Percentiles rank a stretch among this genome's conserved stretches.
Evolutionary conservation across 2,329 filamentous ascomycete species (phyloP).

Genomic region (Clarireedia sp.): DNA sequence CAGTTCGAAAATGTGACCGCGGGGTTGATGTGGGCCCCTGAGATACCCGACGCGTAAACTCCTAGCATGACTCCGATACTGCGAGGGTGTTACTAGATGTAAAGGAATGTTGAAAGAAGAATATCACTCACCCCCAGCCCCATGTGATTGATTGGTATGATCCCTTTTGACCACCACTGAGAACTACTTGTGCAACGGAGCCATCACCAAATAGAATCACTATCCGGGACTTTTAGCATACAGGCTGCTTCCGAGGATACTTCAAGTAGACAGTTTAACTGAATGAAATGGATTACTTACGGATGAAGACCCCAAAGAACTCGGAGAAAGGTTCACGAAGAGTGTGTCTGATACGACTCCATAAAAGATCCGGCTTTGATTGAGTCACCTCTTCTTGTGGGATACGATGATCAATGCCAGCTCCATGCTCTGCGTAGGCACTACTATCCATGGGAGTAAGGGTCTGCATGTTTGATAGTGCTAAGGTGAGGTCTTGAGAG

Average conservation of each 20-base stretch:
- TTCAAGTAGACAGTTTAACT: neutral
- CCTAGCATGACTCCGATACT: conserved; percentile 64
- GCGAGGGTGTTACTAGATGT: conserved; percentile 9
- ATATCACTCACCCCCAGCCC: conserved; percentile 24
- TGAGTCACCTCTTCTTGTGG: conserved; percentile 25
- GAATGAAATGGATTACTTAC: neutral
- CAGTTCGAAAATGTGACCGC: conserved; percentile 57
- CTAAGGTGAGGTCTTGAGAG: neutral
- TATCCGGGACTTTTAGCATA: neutral
- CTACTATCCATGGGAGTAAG: neutral
- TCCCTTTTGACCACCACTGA: conserved; percentile 30
- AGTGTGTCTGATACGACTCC: conserved; percentile 18
- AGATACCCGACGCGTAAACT: conserved; percentile 55
- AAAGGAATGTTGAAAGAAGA: neutral
- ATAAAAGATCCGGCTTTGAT: conserved; percentile 19
- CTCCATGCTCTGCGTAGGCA: conserved; percentile 27
- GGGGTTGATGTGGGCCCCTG: conserved; percentile 61
- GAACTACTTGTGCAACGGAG: conserved; percentile 58
- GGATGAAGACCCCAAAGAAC: conserved; percentile 63
- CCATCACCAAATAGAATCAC: conserved; percentile 60
- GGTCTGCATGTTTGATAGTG: neutral
- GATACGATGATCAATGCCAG: conserved; percentile 29
- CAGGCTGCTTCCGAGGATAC: neutral
- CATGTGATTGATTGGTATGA: conserved; percentile 26
- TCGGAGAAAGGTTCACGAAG: conserved; percentile 45